These are phyloP conservation scores for Thalassiosira exigua DNA, from an alignment of 352 stramenopile genomes.

Conservation along the genomic window DNA sequence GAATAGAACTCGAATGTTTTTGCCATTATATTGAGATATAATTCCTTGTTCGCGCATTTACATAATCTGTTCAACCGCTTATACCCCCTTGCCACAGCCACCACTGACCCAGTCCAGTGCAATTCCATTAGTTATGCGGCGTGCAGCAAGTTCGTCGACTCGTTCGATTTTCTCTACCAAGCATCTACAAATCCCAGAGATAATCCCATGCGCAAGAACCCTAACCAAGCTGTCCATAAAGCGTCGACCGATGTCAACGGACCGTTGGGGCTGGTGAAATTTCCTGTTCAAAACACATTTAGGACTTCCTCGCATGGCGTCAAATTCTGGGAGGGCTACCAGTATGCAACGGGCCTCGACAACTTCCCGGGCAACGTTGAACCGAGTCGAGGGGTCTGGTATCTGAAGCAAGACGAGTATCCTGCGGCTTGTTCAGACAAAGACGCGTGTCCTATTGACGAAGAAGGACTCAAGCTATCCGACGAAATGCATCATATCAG, in stretches of 20 bases:
- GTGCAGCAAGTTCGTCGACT: background rate
- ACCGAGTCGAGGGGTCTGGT: background rate
- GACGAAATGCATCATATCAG: background rate
- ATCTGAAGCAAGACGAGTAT: background rate
- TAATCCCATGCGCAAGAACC: constrained; percentile 4
- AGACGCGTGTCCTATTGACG: background rate
- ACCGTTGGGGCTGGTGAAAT: background rate
- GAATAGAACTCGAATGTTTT: too few species aligned
- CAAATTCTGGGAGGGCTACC: background rate
- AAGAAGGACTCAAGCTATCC: background rate
- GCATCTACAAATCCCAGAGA: background rate
- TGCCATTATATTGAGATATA: background rate
- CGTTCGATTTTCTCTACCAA: constrained; percentile 3
- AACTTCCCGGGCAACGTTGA: background rate
- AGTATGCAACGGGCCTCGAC: background rate
- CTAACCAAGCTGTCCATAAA: background rate
- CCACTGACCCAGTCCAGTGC: background rate
- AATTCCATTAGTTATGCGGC: constrained; percentile 2
- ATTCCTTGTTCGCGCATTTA: background rate
- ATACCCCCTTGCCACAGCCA: background rate
- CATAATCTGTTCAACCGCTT: background rate
- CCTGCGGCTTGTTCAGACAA: background rate
- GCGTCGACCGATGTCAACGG: background rate
- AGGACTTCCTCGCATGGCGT: background rate
- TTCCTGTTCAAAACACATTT: background rate